Conservation (phyloP, 2,329 filamentous ascomycete species). For the Apiospora malaysiana region DNA sequence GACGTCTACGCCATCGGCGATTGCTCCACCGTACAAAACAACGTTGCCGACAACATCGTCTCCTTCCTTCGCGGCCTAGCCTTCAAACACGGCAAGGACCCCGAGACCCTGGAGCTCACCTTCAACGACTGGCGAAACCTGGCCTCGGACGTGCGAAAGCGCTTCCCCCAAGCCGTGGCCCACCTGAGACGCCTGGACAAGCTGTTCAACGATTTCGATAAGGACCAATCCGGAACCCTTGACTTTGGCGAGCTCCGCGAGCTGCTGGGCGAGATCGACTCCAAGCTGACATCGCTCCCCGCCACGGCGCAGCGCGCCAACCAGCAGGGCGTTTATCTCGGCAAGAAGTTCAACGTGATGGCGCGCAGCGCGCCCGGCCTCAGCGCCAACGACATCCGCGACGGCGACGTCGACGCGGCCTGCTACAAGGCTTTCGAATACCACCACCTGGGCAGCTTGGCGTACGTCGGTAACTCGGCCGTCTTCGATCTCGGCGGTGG, state of each 20-base stretch:
- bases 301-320: conserved; percentile 96
- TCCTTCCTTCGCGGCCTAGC: conserved; percentile 88
- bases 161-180: conserved; percentile 87
- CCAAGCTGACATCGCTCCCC: conserved; percentile 90
- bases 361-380: conserved; percentile 79
- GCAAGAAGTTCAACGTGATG: conserved; percentile 91
- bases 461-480: conserved; percentile 95
- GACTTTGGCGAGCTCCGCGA: conserved; percentile 92
- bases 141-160: conserved; percentile 80
- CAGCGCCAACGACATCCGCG: conserved; percentile 77
- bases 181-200: conserved; percentile 90
- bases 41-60: conserved; percentile 88
- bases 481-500: conserved; percentile 88
- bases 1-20: conserved; percentile 98
- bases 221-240: conserved; percentile 88
- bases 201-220: conserved; percentile 91
- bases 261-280: conserved; percentile 90
- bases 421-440: conserved; percentile 97
- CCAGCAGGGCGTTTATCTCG: conserved; percentile 93
- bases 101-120: conserved; percentile 82
- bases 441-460: conserved; percentile 86
- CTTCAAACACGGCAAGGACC: conserved; percentile 90
- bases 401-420: conserved; percentile 90
- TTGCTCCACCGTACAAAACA: conserved; percentile 97
- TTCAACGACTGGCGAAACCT: conserved; percentile 90